Evolutionary conservation across 257 asterid genomes (phyloP).

Genomic region (Fraxinus pennsylvanica): DNA sequence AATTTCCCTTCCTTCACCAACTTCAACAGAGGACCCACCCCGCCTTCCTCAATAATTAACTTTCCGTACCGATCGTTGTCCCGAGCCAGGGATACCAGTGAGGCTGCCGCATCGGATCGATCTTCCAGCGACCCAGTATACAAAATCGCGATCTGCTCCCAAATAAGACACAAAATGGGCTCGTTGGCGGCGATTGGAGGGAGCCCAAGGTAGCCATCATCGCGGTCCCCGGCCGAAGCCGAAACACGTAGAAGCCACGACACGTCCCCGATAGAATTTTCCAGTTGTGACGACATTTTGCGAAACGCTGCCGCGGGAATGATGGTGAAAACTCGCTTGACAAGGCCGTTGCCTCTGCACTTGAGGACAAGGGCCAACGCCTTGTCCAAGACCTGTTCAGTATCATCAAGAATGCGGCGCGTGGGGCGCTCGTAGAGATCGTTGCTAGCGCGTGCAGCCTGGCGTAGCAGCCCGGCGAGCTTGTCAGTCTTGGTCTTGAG

Average conservation of each 20-base stretch:
- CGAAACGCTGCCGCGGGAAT: constrained; percentile 75
- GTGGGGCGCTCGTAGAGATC: constrained; percentile 51
- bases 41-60: constrained; percentile 51
- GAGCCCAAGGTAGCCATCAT: constrained; percentile 61
- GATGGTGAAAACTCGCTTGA: constrained; percentile 71
- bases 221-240: constrained; percentile 61
- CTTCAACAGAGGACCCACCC: constrained; percentile 39
- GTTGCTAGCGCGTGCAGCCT: constrained; percentile 47
- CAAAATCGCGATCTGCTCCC: constrained; percentile 80
- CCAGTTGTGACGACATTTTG: constrained; percentile 57
- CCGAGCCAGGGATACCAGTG: constrained; percentile 62
- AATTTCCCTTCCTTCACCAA: constrained; percentile 57
- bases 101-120: constrained; percentile 67
- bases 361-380: constrained; percentile 53
- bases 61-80: constrained; percentile 46
- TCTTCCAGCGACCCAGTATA: constrained; percentile 54
- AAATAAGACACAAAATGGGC: constrained; percentile 66
- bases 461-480: constrained; percentile 41
- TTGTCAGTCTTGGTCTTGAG: constrained; percentile 40
- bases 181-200: constrained; percentile 85
- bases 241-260: constrained; percentile 86
- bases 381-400: constrained; percentile 62
- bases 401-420: constrained; percentile 56
- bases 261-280: constrained; percentile 77
- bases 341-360: constrained; percentile 64